These are phyloP conservation scores for Trichosporon inkin DNA, from an alignment of 1,284 basidiomycete genomes.

Conservation along the genomic window DNA sequence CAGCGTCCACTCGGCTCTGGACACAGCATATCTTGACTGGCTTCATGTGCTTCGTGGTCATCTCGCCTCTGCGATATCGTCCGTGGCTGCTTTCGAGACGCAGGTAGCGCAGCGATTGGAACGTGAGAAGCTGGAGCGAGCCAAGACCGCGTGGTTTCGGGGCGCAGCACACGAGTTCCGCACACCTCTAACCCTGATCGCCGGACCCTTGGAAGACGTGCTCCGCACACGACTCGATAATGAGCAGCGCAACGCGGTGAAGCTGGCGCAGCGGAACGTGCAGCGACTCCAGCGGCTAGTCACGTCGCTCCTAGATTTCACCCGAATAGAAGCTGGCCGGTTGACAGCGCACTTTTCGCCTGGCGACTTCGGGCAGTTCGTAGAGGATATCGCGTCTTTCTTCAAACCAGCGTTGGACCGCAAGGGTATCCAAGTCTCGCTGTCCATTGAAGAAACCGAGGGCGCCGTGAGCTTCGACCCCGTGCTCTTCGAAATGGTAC, in stretches of 20 bases:
- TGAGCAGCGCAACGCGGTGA: conserved; percentile 17
- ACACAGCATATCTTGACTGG: conserved; percentile 34
- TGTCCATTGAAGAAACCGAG: conserved; percentile 25
- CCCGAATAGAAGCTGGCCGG: conserved; percentile 33
- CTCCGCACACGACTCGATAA: conserved; percentile 10
- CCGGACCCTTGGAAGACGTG: conserved; percentile 34
- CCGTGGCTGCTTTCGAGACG: conserved; percentile 14
- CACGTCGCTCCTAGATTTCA: conserved; percentile 35
- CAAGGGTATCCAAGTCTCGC: conserved; percentile 29
- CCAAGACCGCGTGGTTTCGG: conserved; percentile 31
- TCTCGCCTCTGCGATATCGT: conserved; percentile 15
- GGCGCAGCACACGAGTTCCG: conserved; percentile 35
- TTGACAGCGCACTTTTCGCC: conserved; percentile 37
- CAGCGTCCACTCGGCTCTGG: conserved; percentile 32
- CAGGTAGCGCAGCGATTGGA: conserved; percentile 15
- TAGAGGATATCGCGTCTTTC: conserved; percentile 38
- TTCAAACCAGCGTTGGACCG: conserved; percentile 35
- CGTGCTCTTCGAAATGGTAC: conserved; percentile 45
- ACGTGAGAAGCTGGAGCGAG: conserved; percentile 19
- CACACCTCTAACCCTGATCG: conserved; percentile 33
- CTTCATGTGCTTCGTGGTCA: conserved; percentile 24
- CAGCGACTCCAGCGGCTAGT: conserved; percentile 34
- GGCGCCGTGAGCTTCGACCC: conserved; percentile 37
- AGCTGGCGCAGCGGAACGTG: conserved; percentile 33
- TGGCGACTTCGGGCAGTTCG: conserved; percentile 34